Conservation (phyloP, 306 rosid genomes). For the Hippophae gyantsensis region DNA sequence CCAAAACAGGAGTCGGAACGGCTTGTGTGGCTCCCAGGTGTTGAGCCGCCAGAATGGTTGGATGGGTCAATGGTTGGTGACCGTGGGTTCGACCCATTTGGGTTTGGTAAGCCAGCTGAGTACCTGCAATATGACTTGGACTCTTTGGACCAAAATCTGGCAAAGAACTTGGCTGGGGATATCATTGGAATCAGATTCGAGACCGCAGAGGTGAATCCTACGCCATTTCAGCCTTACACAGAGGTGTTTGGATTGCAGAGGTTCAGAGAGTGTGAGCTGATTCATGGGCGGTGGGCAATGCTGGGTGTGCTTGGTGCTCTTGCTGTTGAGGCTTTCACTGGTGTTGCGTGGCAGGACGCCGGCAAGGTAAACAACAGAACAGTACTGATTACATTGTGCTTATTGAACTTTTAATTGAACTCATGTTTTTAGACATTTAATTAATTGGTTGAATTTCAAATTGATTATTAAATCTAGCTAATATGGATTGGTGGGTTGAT, state of each 20-base stretch:
- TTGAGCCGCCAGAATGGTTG: constrained; percentile 60
- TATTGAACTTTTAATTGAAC: too few relatives aligned
- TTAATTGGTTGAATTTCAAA: background rate
- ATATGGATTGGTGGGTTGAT: background rate
- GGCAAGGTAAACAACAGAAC: constrained; percentile 46
- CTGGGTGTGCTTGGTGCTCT: constrained; percentile 73
- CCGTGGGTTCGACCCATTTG: constrained; percentile 65
- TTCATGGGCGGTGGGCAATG: constrained; percentile 89
- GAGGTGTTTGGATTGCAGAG: constrained; percentile 77
- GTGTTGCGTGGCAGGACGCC: constrained; percentile 84
- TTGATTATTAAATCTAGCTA: background rate
- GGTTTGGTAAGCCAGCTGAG: constrained; percentile 57
- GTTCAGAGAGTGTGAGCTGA: constrained; percentile 70
- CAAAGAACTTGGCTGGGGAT: constrained; percentile 60
- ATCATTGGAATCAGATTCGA: constrained; percentile 54
- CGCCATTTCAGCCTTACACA: constrained; percentile 70
- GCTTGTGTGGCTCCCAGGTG: constrained; percentile 60
- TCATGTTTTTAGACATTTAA: too few relatives aligned
- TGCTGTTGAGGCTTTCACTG: constrained; percentile 63
- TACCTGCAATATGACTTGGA: constrained; percentile 64
- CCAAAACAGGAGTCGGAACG: constrained; percentile 17
- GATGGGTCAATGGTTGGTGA: constrained; percentile 56
- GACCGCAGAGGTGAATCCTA: constrained; percentile 35
- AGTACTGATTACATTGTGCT: too few relatives aligned
- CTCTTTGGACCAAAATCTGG: constrained; percentile 70